Conservation (phyloP, 768 basidiomycete genomes). For the Hebeloma cylindrosporum region DNA sequence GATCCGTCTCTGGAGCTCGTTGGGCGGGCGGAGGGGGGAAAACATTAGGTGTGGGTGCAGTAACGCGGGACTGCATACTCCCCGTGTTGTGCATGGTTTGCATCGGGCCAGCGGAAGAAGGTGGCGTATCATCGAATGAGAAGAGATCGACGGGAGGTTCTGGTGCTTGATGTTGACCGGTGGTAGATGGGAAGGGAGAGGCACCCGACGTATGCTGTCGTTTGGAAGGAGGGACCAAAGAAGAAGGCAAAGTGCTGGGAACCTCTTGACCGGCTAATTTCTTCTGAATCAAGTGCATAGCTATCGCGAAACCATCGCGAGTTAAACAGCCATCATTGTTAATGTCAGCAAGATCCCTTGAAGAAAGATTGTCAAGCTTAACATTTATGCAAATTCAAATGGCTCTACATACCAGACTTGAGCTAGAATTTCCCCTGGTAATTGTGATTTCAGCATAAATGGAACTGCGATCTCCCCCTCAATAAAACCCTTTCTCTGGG, state of each 20-base stretch:
- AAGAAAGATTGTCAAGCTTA: slow-evolving; percentile 8
- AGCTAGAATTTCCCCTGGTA: slow-evolving; percentile 83
- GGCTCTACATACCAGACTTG: slow-evolving; percentile 73
- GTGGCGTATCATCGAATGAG: slow-evolving; percentile 57
- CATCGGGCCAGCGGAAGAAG: slow-evolving; percentile 42
- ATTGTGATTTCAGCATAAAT: slow-evolving; percentile 89
- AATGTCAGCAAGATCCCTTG: slow-evolving; percentile 92
- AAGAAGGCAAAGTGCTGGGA: slow-evolving; percentile 65
- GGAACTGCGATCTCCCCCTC: slow-evolving; percentile 95
- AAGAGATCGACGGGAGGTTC: slow-evolving; percentile 49
- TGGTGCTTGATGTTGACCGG: slow-evolving; percentile 40
- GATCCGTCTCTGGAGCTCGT: slow-evolving; percentile 39
- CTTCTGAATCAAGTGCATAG: slow-evolving; percentile 88
- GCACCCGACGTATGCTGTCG: slow-evolving; percentile 43
- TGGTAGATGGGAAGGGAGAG: slow-evolving; percentile 39
- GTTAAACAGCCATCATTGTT: slow-evolving; percentile 84
- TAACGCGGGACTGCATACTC: slow-evolving; percentile 32
- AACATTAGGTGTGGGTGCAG: slow-evolving; percentile 24
- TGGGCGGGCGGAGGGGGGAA: slow-evolving; percentile 27
- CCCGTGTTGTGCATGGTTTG: slow-evolving; percentile 38
- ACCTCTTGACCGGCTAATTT: slow-evolving; percentile 80
- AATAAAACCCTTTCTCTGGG: slow-evolving; percentile 71
- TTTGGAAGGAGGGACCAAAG: slow-evolving; percentile 82
- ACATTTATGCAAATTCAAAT: neutral
- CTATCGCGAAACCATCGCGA: slow-evolving; percentile 92